Base-by-base conservation (phyloP, 2,329 filamentous ascomycete species). In the Septoria petroselini region DNA sequence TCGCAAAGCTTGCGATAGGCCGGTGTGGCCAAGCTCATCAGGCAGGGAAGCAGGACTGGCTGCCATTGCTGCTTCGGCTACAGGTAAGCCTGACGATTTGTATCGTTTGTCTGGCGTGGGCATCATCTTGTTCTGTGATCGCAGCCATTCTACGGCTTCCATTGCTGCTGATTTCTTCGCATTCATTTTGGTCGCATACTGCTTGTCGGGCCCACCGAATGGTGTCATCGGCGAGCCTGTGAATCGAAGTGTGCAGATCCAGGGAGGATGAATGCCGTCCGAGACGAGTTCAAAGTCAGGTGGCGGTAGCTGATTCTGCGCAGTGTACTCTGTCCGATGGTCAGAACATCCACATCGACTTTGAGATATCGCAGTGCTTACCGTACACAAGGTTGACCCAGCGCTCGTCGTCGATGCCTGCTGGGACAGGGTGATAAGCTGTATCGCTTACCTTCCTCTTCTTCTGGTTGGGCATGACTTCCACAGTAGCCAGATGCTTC, bases 151-250 rank as follows among this genome's bases (percentile, higher is more conserved):
- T 14, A 75, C 62, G 3, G 72, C 73, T 48, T 66, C 64, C 47
- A 62, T 58, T 7, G 74, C 72, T 15, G 73, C 71, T 43, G 67
- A 62, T 30, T 67, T 65, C 15, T 69, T 69, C 1, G 74, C 74
- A 7, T 64, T 61, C 51, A 71, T 69, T 47, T 76, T 76, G 25
- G 57, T 67, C 4, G 59, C 47, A 58, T 71, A 72, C 7, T 65
- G 58, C 0, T 53, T 49, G 2, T 54, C 53, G 7, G 58, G 56
- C 18, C 63, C 64, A 51, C 74, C 72, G 50, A 74, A 74, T 17
- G 61, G 43, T 17, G 60, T 51, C 7, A 53, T 38, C 14, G 63
- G 58, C 35, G 51, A 41, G n/a, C 45, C 58, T 5, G 27, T 9
- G 19, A 63, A 25, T 2, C 29, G 40, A 12, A 64, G 44, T 2